Evolutionary conservation across 75 land plant species (phyloP).

Genomic region (Pinus taeda): DNA sequence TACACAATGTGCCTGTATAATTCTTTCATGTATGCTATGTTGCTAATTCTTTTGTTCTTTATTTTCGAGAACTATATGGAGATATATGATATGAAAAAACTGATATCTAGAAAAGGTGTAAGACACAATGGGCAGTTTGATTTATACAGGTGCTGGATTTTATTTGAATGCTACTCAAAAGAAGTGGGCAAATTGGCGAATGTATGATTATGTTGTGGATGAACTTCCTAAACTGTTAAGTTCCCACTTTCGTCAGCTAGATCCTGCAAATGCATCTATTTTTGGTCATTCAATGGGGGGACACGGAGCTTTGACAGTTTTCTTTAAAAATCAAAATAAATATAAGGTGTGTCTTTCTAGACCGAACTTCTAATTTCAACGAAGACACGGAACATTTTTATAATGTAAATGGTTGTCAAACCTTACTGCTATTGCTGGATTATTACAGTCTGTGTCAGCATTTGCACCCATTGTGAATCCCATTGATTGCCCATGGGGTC

Average conservation of each 20-base stretch:
- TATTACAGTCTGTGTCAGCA: slow-evolving; percentile 87
- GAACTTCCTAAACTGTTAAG: slow-evolving; percentile 73
- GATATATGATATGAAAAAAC: not conserved
- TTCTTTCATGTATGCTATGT: slow-evolving; percentile 5
- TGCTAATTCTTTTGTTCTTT: not conserved
- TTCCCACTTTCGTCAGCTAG: slow-evolving; percentile 75
- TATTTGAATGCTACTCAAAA: slow-evolving; percentile 95
- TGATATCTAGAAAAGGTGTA: not conserved
- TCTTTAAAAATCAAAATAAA: slow-evolving; percentile 77
- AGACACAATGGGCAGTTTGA: slow-evolving; percentile 2
- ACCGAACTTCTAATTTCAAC: slow-evolving; percentile 1
- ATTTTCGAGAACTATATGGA: not conserved
- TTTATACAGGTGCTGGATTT: slow-evolving; percentile 86
- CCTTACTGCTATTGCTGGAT: not conserved
- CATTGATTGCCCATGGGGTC: slow-evolving; percentile 87
- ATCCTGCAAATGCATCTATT: slow-evolving; percentile 76
- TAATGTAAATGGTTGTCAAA: not conserved
- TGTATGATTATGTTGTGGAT: slow-evolving; percentile 96
- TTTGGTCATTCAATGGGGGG: slow-evolving; percentile 99
- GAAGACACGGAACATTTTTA: not conserved
- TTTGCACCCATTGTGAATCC: slow-evolving; percentile 96
- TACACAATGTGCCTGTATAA: not conserved
- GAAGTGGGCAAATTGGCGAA: slow-evolving; percentile 99
- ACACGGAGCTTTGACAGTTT: slow-evolving; percentile 93
- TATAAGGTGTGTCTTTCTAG: slow-evolving; percentile 59